phyloP scores from a whole-genome alignment of 352 stramenopile genomes.

The Pythium pyrilobum region DNA sequence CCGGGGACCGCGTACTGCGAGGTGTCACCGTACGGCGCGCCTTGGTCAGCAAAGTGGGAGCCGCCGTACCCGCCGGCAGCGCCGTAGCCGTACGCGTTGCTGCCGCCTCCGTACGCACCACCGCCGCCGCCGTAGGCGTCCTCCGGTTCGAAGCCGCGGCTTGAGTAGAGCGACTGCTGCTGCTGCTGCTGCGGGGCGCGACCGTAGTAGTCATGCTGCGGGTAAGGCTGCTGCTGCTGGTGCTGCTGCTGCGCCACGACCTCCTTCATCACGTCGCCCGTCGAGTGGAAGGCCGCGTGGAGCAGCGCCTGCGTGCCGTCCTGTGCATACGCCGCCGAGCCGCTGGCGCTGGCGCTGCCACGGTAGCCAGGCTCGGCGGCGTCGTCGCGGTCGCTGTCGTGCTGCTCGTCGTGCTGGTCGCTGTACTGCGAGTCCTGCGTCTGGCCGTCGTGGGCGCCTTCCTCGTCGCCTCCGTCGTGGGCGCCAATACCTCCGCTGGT shows the following conservation, averaged over 20 bases:
- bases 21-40: conserved; percentile 3
- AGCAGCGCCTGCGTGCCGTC: conserved; percentile 66
- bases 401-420: conserved; percentile 10
- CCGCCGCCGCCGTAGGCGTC: conserved; percentile 29
- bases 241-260: conserved; percentile 48
- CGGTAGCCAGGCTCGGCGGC: conserved; percentile 17
- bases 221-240: conserved; percentile 18
- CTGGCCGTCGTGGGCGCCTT: not conserved
- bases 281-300: conserved; percentile 68
- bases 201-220: conserved; percentile 12
- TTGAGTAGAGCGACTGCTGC: conserved; percentile 33
- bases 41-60: conserved; percentile 24
- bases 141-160: conserved; percentile 58
- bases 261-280: conserved; percentile 68
- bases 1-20: conserved; percentile 1
- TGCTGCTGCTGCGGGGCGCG: conserved; percentile 16
- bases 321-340: conserved; percentile 19
- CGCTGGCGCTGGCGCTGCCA: conserved; percentile 11
- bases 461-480: not conserved
- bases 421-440: conserved; percentile 10
- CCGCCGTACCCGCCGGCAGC: conserved; percentile 17
- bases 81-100: conserved; percentile 24
- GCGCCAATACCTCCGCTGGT: not conserved
- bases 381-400: conserved; percentile 15
- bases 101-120: not conserved